phyloP scores from a whole-genome alignment of 306 rosid species.

The Ziziphus jujuba region DNA sequence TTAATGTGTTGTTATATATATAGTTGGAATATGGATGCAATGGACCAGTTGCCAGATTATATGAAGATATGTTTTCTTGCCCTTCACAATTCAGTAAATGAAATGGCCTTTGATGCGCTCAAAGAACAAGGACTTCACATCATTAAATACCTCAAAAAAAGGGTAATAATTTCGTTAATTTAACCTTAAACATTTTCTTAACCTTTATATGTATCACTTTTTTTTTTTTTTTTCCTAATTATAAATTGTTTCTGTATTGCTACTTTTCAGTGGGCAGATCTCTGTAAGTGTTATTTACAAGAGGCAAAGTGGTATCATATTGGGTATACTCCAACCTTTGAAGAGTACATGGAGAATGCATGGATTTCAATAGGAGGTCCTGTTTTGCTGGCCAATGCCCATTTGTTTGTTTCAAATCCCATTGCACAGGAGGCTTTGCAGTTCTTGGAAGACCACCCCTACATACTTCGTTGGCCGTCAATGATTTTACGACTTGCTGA shows the following conservation, averaged over 20 bases:
- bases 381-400: not conserved
- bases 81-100: too few relatives aligned
- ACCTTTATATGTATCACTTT: not conserved
- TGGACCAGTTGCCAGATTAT: too few relatives aligned
- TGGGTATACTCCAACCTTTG: slow-evolving; percentile 18
- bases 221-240: too few relatives aligned
- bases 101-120: too few relatives aligned
- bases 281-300: slow-evolving; percentile 10
- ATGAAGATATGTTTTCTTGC: too few relatives aligned
- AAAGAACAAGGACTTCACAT: too few relatives aligned
- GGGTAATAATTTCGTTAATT: too few relatives aligned
- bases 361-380: slow-evolving; percentile 27
- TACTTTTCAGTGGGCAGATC: slow-evolving; percentile 21
- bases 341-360: slow-evolving; percentile 33
- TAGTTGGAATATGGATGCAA: too few relatives aligned
- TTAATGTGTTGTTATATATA: too few relatives aligned
- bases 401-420: not conserved
- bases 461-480: too few relatives aligned
- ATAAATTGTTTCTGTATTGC: too few relatives aligned
- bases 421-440: not conserved
- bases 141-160: too few relatives aligned
- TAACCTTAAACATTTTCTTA: not conserved
- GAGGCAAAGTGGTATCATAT: slow-evolving; percentile 35
- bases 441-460: slow-evolving; percentile 5
- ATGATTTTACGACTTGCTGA: slow-evolving; percentile 27